These are phyloP conservation scores for Porodaedalea pini DNA, from an alignment of 1,284 basidiomycete genomes.

Conservation along the genomic window DNA sequence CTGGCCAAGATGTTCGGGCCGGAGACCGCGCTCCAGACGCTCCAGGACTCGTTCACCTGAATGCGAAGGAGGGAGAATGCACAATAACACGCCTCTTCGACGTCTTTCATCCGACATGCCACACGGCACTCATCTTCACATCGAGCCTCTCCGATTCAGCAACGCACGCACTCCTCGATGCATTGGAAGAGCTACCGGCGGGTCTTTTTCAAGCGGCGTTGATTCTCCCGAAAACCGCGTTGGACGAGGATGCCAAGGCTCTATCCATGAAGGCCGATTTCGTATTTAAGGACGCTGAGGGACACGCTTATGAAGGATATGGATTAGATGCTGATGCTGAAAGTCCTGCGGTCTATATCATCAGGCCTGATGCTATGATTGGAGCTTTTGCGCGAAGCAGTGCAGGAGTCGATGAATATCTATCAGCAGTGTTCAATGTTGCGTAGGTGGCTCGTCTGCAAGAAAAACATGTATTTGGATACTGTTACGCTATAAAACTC, in stretches of 20 bases:
- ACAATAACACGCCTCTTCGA: conserved; percentile 21
- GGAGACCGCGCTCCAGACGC: conserved; percentile 26
- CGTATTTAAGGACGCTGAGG: conserved; percentile 36
- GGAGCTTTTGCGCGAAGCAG: conserved; percentile 35
- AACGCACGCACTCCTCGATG: background rate
- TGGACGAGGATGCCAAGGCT: background rate
- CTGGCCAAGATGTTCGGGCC: conserved; percentile 10
- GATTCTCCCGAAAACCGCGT: background rate
- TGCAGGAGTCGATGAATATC: conserved; percentile 34
- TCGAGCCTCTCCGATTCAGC: background rate
- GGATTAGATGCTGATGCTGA: conserved; percentile 22
- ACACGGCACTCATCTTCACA: conserved; percentile 23
- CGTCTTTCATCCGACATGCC: conserved; percentile 19
- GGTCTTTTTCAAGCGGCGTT: conserved; percentile 14
- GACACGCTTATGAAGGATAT: conserved; percentile 38
- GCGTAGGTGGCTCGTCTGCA: too few species aligned
- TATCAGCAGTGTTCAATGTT: conserved; percentile 21
- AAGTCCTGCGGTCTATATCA: conserved; percentile 32
- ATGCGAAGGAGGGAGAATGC: background rate
- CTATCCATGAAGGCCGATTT: conserved; percentile 23
- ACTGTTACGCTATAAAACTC: too few species aligned
- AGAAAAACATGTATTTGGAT: too few species aligned
- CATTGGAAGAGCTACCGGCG: background rate
- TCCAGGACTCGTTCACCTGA: conserved; percentile 7
- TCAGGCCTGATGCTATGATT: conserved; percentile 41